Conservation (phyloP, 306 rosid genomes). For the Betula pendula region DNA sequence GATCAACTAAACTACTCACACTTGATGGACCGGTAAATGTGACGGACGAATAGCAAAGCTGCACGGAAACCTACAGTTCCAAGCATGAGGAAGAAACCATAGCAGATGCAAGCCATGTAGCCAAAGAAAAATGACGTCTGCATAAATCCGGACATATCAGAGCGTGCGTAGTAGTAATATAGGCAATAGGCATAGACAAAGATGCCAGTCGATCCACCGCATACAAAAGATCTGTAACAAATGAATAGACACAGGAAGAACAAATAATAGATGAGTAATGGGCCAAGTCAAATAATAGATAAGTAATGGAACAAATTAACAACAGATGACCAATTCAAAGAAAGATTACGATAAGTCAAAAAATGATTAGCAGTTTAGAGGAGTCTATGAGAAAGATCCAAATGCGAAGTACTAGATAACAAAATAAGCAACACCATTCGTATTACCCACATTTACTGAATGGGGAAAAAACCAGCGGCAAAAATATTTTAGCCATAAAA, state of each 20-base stretch:
- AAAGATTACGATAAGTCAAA: neutral
- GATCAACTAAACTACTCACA: constrained; percentile 56
- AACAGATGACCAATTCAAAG: no score
- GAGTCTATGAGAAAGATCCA: no score
- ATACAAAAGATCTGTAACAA: constrained; percentile 53
- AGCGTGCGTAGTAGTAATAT: constrained; percentile 66
- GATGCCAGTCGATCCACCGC: constrained; percentile 68
- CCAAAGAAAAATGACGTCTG: constrained; percentile 74
- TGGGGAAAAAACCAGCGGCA: no score
- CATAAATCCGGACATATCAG: constrained; percentile 71
- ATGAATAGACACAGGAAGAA: neutral
- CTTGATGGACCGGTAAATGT: constrained; percentile 65
- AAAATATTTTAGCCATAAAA: no score
- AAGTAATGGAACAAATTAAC: neutral
- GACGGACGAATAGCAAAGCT: constrained; percentile 60
- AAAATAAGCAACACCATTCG: no score
- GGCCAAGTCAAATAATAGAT: no score
- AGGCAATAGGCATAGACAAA: constrained; percentile 61
- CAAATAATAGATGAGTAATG: neutral
- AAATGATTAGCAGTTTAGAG: neutral
- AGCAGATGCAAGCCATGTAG: constrained; percentile 74
- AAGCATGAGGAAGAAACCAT: constrained; percentile 74
- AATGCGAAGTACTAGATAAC: no score
- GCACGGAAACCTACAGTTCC: constrained; percentile 75
- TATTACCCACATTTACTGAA: no score